A percentile compares a stretch with the other conserved stretches of the same genome.
phyloP scores from a whole-genome alignment of 768 basidiomycete genomes.

The Trametes maxima region DNA sequence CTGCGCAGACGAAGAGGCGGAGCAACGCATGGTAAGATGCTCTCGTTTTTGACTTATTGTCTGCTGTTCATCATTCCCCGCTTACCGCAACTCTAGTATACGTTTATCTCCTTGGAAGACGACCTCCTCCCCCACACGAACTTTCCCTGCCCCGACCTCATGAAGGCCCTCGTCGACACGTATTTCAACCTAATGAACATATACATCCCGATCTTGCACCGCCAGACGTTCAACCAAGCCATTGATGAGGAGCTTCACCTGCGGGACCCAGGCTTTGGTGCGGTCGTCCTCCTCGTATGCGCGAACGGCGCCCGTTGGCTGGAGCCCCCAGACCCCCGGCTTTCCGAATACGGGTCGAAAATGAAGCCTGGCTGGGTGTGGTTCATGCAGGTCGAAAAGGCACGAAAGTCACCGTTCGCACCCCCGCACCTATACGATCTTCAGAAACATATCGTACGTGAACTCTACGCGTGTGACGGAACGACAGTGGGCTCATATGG shows the following conservation, averaged over 20 bases:
- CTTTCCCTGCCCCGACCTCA: constrained; percentile 21
- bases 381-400: constrained; percentile 42
- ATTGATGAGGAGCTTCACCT: constrained; percentile 40
- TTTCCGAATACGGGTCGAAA: constrained; percentile 32
- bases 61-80: background rate
- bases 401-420: constrained; percentile 34
- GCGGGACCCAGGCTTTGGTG: constrained; percentile 47
- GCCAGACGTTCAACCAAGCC: constrained; percentile 43
- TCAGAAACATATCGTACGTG: background rate
- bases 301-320: constrained; percentile 48
- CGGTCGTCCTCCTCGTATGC: constrained; percentile 56
- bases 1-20: too few relatives aligned
- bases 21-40: too few relatives aligned
- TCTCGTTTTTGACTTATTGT: too few relatives aligned
- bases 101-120: background rate
- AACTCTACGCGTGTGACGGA: background rate
- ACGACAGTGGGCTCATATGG: too few relatives aligned
- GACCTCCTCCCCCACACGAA: background rate
- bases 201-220: constrained; percentile 44
- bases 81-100: background rate
- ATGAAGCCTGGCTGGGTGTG: constrained; percentile 47
- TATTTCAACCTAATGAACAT: constrained; percentile 44
- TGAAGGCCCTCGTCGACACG: constrained; percentile 40
- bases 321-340: constrained; percentile 41
- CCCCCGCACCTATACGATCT: constrained; percentile 8